A percentile compares a stretch with the other conserved stretches of the same genome.
These are phyloP conservation scores for Saccharomyces hybrid DNA, from an alignment of 1,139 yeast genomes.

Conservation along the genomic window DNA sequence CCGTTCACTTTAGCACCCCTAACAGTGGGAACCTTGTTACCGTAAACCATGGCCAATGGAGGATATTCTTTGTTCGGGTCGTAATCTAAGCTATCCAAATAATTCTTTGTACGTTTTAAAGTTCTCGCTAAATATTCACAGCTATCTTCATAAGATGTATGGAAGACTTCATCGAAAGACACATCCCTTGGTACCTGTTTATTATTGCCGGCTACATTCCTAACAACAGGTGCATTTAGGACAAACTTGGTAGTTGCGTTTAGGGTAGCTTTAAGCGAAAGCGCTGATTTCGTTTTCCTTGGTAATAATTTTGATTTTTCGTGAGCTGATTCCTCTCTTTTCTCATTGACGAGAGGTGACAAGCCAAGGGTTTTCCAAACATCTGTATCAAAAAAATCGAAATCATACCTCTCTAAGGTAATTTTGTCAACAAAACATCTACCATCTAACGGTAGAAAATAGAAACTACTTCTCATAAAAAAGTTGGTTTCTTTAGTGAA, in stretches of 20 bases:
- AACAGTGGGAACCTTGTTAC: slow-evolving; percentile 75
- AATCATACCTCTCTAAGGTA: slow-evolving; percentile 49
- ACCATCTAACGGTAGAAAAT: slow-evolving; percentile 73
- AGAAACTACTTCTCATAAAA: slow-evolving; percentile 78
- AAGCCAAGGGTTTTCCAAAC: slow-evolving; percentile 72
- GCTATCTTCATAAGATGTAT: slow-evolving; percentile 49
- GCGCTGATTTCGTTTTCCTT: neutral
- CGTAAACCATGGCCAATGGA: slow-evolving; percentile 74
- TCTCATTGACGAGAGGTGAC: slow-evolving; percentile 61
- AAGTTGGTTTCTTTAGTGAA: slow-evolving; percentile 77
- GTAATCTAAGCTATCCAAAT: slow-evolving; percentile 49
- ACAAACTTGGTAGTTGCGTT: slow-evolving; percentile 9
- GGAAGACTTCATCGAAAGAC: slow-evolving; percentile 16
- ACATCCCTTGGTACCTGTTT: slow-evolving; percentile 11
- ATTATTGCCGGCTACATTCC: slow-evolving; percentile 2
- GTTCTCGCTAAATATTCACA: slow-evolving; percentile 57
- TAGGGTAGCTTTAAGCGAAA: slow-evolving; percentile 2
- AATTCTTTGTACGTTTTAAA: slow-evolving; percentile 51
- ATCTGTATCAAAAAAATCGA: slow-evolving; percentile 73
- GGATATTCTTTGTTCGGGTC: slow-evolving; percentile 53
- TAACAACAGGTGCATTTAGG: slow-evolving; percentile 3
- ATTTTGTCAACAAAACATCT: slow-evolving; percentile 58
- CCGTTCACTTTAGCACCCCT: slow-evolving; percentile 64
- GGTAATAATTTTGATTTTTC: slow-evolving; percentile 4
- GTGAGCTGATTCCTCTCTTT: slow-evolving; percentile 25